Evolutionary conservation across 345 rosid species (phyloP), one percentile per base, ranked within the genome.

Genomic region (Stellera chamaejasme): DNA sequence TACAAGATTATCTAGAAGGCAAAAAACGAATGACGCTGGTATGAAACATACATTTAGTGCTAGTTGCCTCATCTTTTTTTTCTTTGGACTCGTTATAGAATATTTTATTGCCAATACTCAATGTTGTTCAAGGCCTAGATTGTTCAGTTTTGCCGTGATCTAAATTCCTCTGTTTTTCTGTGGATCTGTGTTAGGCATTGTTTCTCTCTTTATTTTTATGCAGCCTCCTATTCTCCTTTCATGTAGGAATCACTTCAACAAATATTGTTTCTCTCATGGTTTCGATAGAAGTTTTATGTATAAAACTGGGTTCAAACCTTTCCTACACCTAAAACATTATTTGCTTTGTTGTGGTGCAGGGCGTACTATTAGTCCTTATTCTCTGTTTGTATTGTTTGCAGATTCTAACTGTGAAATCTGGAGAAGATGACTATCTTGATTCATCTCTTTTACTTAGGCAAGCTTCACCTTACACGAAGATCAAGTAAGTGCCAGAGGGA

Each of bases 11-110:
- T 61, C 65, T 92, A 48, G 96, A 88, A 70, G 98, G 98, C 53
- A 92, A 79, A 74, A 92, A 82, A 70, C 70, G 90, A 69, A 92
- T 92, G 93, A 58, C 84, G 45, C 64, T 92, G 98, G 98, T 92
- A 83, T 63, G 88, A 27, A 32, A 8, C 39, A 32, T 8, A 5
- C 9, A 32, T 32, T 32, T 32, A 1, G 9, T 5, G 39, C 39
- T 32, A 32, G 5, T 32, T 32, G 5, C 39, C 39, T 5, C 39
- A 4, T 32, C 39, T 32, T 32, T 8, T 3, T 32, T 32, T 32
- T 8, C 39, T 32, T 8, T 32, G 52, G 16, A 66, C 55, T 64
- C 47, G 42, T 15, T 36, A 50, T 50, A 28, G 48, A 61, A 53
- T 1, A 39, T 32, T 26, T 5, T 47, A 16, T 62, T 48, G 26